These are phyloP conservation scores for Sporobolomyces roseus DNA, from an alignment of 768 basidiomycete genomes.

Conservation along the genomic window DNA sequence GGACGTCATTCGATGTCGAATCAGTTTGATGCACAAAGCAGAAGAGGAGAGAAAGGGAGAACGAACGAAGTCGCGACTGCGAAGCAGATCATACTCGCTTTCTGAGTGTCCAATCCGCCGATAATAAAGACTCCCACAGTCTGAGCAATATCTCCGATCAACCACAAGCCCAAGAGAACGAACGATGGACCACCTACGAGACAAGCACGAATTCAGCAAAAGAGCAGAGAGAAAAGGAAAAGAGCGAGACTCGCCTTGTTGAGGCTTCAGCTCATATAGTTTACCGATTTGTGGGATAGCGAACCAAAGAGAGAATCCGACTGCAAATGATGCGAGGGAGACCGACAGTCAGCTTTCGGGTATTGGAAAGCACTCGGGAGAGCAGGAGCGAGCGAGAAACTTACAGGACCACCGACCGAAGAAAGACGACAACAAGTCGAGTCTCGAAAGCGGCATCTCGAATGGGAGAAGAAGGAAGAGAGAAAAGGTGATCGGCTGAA, in stretches of 20 bases:
- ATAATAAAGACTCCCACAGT: constrained; percentile 5
- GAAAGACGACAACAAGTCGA: constrained; percentile 4
- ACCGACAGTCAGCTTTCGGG: background rate
- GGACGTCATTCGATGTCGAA: too few species aligned
- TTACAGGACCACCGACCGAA: constrained; percentile 2
- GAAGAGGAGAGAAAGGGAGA: background rate
- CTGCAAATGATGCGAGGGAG: background rate
- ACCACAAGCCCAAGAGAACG: constrained; percentile 2
- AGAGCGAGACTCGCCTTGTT: background rate
- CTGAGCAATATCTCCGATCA: constrained; percentile 13
- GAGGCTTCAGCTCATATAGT: background rate
- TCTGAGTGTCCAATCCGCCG: background rate
- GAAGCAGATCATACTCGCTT: constrained; percentile 16
- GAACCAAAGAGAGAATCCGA: constrained; percentile 21
- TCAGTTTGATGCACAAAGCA: background rate
- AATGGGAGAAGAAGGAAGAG: constrained; percentile 5
- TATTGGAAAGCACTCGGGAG: background rate
- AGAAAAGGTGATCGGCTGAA: background rate
- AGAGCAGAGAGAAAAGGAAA: background rate
- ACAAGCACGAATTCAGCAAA: background rate
- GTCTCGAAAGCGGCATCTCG: background rate
- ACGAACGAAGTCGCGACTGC: constrained; percentile 7
- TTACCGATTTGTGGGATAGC: constrained; percentile 12
- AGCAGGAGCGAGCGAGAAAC: background rate
- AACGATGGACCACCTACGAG: background rate